phyloP scores from a whole-genome alignment of 306 rosid species.

The Gillenia trifoliata region DNA sequence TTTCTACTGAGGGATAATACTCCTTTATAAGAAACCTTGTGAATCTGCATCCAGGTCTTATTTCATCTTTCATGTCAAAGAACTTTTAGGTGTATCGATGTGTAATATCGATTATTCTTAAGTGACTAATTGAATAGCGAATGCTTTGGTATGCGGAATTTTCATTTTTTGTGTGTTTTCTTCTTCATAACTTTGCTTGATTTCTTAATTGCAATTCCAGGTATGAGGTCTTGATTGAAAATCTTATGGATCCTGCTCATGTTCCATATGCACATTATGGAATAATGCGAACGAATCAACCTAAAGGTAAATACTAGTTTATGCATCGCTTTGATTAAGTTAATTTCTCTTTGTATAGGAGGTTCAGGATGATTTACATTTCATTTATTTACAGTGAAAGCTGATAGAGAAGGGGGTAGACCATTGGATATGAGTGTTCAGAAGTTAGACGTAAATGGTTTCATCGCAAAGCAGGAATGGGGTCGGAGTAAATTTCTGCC shows the following conservation, averaged over 20 bases:
- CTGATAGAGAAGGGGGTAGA: conserved; percentile 93
- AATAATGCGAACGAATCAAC: conserved; percentile 42
- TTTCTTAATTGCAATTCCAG: conserved; percentile 40
- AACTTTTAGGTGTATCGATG: neutral
- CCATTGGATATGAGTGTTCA: conserved; percentile 59
- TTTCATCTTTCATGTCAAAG: neutral
- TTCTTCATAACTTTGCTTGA: neutral
- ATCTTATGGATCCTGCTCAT: conserved; percentile 94
- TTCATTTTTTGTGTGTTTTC: neutral
- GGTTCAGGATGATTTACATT: conserved; percentile 13
- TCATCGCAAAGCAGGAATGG: conserved; percentile 45
- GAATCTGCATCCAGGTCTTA: neutral
- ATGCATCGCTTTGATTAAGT: conserved; percentile 2
- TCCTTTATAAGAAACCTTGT: neutral
- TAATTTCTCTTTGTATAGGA: conserved; percentile 4
- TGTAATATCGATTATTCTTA: neutral
- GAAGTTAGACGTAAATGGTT: conserved; percentile 59
- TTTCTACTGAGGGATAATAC: neutral
- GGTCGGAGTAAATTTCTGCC: conserved; percentile 51
- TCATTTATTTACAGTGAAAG: conserved; percentile 44
- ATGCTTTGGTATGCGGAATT: neutral
- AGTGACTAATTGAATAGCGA: neutral
- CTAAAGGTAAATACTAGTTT: conserved; percentile 42
- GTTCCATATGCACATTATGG: conserved; percentile 82
- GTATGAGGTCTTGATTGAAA: conserved; percentile 84